Base-by-base conservation (phyloP, 176 grass and related monocot species). In the Bonia amplexicaulis region DNA sequence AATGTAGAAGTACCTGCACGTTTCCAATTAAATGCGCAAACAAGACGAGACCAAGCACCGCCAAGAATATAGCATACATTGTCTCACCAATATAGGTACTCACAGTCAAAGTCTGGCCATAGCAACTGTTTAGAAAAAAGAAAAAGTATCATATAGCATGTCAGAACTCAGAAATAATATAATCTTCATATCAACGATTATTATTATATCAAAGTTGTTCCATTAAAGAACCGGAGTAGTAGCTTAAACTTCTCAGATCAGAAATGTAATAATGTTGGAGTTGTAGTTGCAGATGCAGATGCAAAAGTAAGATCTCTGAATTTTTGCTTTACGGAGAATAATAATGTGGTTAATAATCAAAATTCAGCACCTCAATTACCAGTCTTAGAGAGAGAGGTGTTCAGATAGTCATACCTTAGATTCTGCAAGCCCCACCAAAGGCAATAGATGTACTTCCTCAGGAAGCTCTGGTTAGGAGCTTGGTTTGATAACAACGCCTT, bases 381-480 rank as follows among this genome's bases (percentile, higher is more conserved):
- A 49, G 17, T 41, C 6, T 19, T 74, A 67, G 11, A 11, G 19
- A 20, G 35, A 88, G 11, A 67, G 47, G 12, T 82, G 19, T 74
- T 51, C 40, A 79, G 80, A 4, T 81, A 73, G 46, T 82, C 66
- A 80, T 94, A 99, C 96, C 96, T 99, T 76, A 99, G 90, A 91
- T 94, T 99, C 81, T 99, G 96, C 69, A 99, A 95, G 69, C 96
- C 96, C 96, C 96, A 99, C 96, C 96, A 99, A 66, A 99, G 92
- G 48, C 91, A 99, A 93, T 92, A 99, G 29, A 99, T 70, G 79
- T 94, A 99, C 86, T 99, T 99, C 79, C 67, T 92, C 20, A 96
- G 67, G 71, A 99, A 99, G 45, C 51, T 85, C 58, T 66, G 68
- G 9, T 82, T 31, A 63, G 86, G 90, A 85, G 88, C 89, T 81